Percentiles rank a stretch among this genome's conserved stretches.
phyloP scores from a whole-genome alignment of 2,329 filamentous ascomycete genomes.

The Coleophoma eucalyptorum region DNA sequence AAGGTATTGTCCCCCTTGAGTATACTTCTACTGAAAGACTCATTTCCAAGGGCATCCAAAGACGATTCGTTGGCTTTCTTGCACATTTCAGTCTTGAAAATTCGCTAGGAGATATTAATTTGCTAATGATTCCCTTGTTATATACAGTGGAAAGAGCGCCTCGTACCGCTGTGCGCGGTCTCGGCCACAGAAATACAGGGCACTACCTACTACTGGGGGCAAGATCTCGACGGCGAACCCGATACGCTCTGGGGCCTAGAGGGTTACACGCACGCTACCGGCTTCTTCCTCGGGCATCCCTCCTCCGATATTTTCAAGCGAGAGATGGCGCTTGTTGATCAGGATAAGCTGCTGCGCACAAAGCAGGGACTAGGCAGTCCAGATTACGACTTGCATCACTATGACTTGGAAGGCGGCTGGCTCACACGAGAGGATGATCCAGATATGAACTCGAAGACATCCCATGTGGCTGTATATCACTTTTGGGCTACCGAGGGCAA shows the following conservation, averaged over 20 bases:
- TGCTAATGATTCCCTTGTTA: no score
- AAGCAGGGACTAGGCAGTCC: constrained; percentile 8
- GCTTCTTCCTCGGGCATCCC: constrained; percentile 16
- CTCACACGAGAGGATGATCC: constrained; percentile 8
- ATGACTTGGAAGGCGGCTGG: constrained; percentile 10
- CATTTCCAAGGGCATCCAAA: no score
- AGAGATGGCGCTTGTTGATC: constrained; percentile 13
- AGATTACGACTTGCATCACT: constrained; percentile 17
- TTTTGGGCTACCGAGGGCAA: constrained; percentile 11
- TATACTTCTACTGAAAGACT: constrained; percentile 2
- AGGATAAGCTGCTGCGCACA: constrained; percentile 8
- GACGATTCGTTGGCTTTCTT: no score
- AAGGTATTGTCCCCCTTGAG: neutral
- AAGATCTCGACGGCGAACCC: constrained; percentile 13
- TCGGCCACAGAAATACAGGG: constrained; percentile 13
- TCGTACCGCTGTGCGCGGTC: constrained; percentile 14
- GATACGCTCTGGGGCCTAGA: constrained; percentile 17
- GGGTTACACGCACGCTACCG: constrained; percentile 15
- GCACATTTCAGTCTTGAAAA: no score
- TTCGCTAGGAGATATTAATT: no score
- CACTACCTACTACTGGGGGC: constrained; percentile 15
- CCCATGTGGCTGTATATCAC: constrained; percentile 11
- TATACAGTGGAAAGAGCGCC: no score
- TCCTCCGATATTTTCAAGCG: constrained; percentile 14
- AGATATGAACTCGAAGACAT: constrained; percentile 6